Evolutionary conservation across 441 rosid genomes (phyloP).

Genomic region (Bocquillonia castaneifolia): DNA sequence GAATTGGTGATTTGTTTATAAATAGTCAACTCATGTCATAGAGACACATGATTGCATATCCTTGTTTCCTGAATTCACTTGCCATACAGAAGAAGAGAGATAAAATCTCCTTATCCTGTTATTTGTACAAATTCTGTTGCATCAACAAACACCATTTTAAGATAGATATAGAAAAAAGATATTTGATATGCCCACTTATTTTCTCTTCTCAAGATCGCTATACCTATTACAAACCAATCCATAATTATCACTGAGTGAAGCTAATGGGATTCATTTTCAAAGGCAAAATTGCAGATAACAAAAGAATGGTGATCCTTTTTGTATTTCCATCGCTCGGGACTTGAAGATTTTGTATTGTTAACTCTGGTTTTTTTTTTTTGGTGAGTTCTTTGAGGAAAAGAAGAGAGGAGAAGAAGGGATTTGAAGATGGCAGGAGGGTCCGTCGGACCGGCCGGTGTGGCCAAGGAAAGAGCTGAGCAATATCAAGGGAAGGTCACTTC

Average conservation of each 20-base stretch:
- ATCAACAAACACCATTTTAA: no score
- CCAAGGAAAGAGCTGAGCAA: slow-evolving; percentile 72
- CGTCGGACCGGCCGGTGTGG: slow-evolving; percentile 63
- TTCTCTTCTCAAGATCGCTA: background rate
- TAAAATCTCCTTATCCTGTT: no score
- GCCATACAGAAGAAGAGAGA: no score
- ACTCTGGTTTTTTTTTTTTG: background rate
- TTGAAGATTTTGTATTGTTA: background rate
- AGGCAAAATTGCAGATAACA: background rate
- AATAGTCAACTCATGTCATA: no score
- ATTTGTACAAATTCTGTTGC: no score
- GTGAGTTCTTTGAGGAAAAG: background rate
- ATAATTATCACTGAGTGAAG: no score
- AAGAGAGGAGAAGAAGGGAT: slow-evolving; percentile 7
- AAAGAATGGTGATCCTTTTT: background rate
- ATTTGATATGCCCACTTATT: background rate
- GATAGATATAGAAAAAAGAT: no score
- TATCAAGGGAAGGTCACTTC: slow-evolving; percentile 71
- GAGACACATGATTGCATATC: no score
- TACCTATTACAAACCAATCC: no score
- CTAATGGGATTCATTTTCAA: no score
- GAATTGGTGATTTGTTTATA: no score
- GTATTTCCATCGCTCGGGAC: background rate
- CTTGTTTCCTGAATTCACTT: no score
- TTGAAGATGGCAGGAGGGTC: slow-evolving; percentile 73